Base-by-base conservation (phyloP, 2,329 filamentous ascomycete genomes). In the Didymella exigua region DNA sequence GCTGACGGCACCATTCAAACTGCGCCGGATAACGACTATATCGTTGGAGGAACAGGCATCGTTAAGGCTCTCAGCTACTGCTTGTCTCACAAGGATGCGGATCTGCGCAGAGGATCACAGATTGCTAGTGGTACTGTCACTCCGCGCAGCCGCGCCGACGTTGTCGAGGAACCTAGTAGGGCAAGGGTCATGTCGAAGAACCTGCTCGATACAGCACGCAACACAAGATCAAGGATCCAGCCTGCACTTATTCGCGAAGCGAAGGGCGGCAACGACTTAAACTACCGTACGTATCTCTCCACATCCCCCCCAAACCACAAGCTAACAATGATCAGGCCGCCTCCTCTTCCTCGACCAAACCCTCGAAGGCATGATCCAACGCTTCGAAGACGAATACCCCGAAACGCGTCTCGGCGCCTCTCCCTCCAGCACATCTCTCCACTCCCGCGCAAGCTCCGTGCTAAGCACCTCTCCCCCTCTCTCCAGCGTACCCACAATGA, bases 351-450 rank as follows among this genome's bases (percentile, higher is more conserved):
- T 99, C 26, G 92, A 97, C 67, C 82, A 89, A 57, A 98, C 95
- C 0, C 82, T 99, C 9, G 84, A 92, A 67, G 88, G 89, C 62
- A 97, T 98, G 78, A 98, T 98, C 69, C 88, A 91, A 71, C 89
- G 95, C 24, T 99, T 98, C 71, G 95, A 98, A 74, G 90, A 96
- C 71, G 93, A 98, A 75, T 98, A 92, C 67, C 95, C 95, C 0
- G 93, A 98, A 70, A 96, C 90, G 0, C 86, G 91, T 30, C 79
- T 85, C 36, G 63, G 70, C 14, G 67, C 71, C 16, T 62, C 63
- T 24, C 67, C 74, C n/a, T 46, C 57, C 11, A 69, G 74, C 13
- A 54, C 60, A 8, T 14, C 61, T 60, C 7, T 75, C 72, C 60
- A 66, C 49, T 71, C 67, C 19, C 52, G 24, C 29, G 66, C 63